A percentile compares a stretch with the other conserved stretches of the same genome.
Evolutionary conservation across 176 grass and related monocot genomes (phyloP).

Genomic region (Hordeum marinum): DNA sequence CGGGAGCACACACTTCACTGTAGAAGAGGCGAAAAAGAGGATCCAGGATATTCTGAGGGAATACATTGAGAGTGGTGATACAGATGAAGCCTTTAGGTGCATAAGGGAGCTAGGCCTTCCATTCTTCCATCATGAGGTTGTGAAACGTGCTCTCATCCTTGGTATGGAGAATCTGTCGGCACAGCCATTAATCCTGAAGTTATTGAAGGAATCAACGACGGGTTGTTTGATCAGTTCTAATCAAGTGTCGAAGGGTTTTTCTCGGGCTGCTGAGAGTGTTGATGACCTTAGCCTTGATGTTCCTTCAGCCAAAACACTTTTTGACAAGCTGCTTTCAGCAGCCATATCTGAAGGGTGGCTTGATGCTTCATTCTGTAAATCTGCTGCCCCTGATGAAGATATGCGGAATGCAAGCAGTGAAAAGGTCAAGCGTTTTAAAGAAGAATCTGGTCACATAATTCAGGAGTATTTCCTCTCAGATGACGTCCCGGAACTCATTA

Average conservation of each 20-base stretch:
- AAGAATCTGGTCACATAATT: slow-evolving; percentile 74
- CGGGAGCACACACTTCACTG: slow-evolving; percentile 56
- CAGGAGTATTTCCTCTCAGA: slow-evolving; percentile 88
- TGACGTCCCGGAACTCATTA: slow-evolving; percentile 67
- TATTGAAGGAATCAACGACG: slow-evolving; percentile 55
- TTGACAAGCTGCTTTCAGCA: slow-evolving; percentile 53
- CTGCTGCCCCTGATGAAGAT: slow-evolving; percentile 26
- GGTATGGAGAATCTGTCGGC: slow-evolving; percentile 54
- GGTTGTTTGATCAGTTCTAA: slow-evolving; percentile 75
- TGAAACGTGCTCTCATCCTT: slow-evolving; percentile 69
- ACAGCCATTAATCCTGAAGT: slow-evolving; percentile 48
- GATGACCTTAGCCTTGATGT: slow-evolving; percentile 83
- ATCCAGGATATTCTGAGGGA: slow-evolving; percentile 66
- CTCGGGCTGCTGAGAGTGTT: slow-evolving; percentile 51
- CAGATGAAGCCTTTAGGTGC: slow-evolving; percentile 69
- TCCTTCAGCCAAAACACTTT: slow-evolving; percentile 56
- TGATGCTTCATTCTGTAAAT: slow-evolving; percentile 48
- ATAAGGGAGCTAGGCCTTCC: slow-evolving; percentile 76
- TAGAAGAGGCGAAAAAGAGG: slow-evolving; percentile 73
- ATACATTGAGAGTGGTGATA: slow-evolving; percentile 58
- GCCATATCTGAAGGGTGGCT: slow-evolving; percentile 71
- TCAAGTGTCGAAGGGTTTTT: slow-evolving; percentile 85
- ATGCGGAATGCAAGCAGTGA: slow-evolving; percentile 24
- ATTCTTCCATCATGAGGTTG: slow-evolving; percentile 89
- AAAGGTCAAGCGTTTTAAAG: slow-evolving; percentile 62